These are phyloP conservation scores for Albatrellus ellisii DNA, from an alignment of 768 basidiomycete species.

Conservation along the genomic window DNA sequence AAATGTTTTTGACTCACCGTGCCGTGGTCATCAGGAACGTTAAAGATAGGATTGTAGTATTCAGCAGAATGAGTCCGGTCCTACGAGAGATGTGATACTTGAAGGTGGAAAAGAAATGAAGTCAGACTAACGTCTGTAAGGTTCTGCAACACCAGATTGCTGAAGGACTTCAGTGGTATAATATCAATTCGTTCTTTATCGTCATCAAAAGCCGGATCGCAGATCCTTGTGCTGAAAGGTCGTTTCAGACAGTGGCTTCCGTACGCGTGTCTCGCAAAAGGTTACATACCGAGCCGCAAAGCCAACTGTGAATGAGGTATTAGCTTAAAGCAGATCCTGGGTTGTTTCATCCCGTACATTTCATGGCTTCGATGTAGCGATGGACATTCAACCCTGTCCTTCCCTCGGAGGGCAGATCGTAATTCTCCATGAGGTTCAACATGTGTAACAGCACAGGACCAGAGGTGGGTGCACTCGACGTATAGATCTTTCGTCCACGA, in stretches of 20 bases:
- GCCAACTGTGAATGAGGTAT: slow-evolving; percentile 29
- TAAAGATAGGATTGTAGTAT: slow-evolving; percentile 80
- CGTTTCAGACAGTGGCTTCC: neutral
- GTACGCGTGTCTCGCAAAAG: neutral
- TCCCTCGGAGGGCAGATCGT: slow-evolving; percentile 33
- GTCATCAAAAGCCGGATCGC: slow-evolving; percentile 62
- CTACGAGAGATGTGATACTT: slow-evolving; percentile 26
- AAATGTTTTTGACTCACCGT: slow-evolving; percentile 34
- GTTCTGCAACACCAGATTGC: slow-evolving; percentile 42
- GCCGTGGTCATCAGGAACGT: slow-evolving; percentile 71
- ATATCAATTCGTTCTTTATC: slow-evolving; percentile 40
- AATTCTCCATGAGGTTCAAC: slow-evolving; percentile 84
- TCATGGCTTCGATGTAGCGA: slow-evolving; percentile 72
- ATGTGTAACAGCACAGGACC: slow-evolving; percentile 86
- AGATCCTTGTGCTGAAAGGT: slow-evolving; percentile 58
- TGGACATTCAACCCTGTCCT: slow-evolving; percentile 59
- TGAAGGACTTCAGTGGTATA: slow-evolving; percentile 61
- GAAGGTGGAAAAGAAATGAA: neutral
- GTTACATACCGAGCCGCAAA: slow-evolving; percentile 45
- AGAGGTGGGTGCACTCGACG: slow-evolving; percentile 72
- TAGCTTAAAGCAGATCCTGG: neutral
- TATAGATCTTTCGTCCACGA: slow-evolving; percentile 68
- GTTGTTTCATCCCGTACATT: slow-evolving; percentile 33
- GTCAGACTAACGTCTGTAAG: slow-evolving; percentile 66
- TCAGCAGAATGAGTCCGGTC: slow-evolving; percentile 66